These are phyloP conservation scores for Apophysomyces sp. DNA, from an alignment of 371 early-diverging fungal genomes.

Conservation along the genomic window DNA sequence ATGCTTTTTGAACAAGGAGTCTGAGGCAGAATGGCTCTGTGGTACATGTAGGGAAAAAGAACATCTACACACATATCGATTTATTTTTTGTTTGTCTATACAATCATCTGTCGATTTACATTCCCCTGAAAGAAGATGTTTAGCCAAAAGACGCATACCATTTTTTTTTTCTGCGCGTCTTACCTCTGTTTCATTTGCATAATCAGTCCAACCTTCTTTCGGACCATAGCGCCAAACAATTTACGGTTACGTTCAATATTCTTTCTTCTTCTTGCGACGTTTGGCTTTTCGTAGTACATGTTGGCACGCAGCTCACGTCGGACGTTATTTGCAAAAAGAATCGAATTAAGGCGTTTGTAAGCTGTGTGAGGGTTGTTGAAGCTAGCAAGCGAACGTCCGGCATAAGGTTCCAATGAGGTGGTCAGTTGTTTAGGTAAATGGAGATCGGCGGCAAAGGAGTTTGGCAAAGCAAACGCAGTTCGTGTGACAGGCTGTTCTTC, in stretches of 20 bases:
- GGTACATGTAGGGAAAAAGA: no score
- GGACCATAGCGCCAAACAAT: constrained; percentile 52
- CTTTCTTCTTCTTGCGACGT: constrained; percentile 50
- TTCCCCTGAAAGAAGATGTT: constrained; percentile 6
- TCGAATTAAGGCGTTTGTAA: constrained; percentile 41
- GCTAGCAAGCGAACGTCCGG: constrained; percentile 48
- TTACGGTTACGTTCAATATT: constrained; percentile 49
- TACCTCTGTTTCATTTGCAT: constrained; percentile 66
- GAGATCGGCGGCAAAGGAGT: constrained; percentile 14
- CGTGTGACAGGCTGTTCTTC: constrained; percentile 8
- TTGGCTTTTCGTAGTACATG: constrained; percentile 57
- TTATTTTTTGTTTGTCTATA: neutral
- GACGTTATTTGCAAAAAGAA: constrained; percentile 47
- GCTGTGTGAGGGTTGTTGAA: constrained; percentile 38
- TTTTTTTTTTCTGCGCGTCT: neutral
- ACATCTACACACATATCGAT: neutral
- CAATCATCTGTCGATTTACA: neutral
- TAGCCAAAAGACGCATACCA: neutral
- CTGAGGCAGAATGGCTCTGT: no score
- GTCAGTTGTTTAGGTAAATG: constrained; percentile 23
- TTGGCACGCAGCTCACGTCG: constrained; percentile 45
- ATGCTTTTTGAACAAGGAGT: no score
- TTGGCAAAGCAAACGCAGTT: constrained; percentile 12
- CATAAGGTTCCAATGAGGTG: constrained; percentile 37
- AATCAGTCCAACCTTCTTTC: constrained; percentile 57